phyloP scores from a whole-genome alignment of 139 green algal genomes.

The Tetraselmis striata region DNA sequence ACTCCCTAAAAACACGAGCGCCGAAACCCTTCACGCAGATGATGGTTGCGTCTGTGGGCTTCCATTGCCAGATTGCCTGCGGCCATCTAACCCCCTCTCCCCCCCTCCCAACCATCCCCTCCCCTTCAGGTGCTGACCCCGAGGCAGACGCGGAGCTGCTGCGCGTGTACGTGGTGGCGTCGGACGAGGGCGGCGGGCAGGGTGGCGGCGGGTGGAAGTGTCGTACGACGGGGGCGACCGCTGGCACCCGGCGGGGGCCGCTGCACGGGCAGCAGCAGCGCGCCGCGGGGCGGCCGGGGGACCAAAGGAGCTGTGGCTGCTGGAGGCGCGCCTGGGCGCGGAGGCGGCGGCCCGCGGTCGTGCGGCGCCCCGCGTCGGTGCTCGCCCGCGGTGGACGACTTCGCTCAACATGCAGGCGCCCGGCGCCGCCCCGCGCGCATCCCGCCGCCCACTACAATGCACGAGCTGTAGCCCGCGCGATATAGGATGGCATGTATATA shows the following conservation, averaged over 20 bases:
- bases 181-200: background rate
- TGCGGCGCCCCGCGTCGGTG: background rate
- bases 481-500: no score
- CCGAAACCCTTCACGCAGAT: no score
- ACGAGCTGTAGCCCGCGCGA: background rate
- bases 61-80: no score
- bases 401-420: slow-evolving; percentile 1
- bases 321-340: background rate
- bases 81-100: no score
- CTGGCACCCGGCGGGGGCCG: background rate
- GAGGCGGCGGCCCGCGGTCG: background rate
- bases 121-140: background rate
- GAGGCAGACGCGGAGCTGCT: background rate
- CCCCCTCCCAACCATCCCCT: no score
- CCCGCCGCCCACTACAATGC: background rate
- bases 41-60: no score
- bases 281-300: no score
- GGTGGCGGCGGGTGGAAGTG: slow-evolving; percentile 6
- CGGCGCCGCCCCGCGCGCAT: no score
- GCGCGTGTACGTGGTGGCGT: slow-evolving; percentile 1
- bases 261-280: background rate
- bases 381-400: slow-evolving; percentile 1
- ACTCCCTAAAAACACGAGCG: no score
- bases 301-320: background rate
- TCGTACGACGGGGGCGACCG: background rate